These are phyloP conservation scores for Huiozyma naganishii DNA, from an alignment of 805 yeast genomes.

Conservation along the genomic window DNA sequence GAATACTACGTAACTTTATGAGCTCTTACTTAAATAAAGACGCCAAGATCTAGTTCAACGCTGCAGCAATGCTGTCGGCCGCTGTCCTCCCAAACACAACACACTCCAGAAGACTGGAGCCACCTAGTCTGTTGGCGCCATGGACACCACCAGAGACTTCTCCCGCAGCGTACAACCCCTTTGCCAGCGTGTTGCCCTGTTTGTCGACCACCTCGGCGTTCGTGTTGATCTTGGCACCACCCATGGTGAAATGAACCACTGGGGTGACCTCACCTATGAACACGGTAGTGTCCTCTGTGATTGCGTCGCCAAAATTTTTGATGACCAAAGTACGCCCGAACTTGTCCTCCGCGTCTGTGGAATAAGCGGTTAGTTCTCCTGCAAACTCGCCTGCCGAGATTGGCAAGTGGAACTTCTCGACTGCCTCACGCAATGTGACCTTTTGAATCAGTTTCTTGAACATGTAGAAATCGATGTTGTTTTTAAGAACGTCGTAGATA, in stretches of 20 bases:
- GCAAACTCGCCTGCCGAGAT: conserved; percentile 15
- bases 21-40: not conserved
- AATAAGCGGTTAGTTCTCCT: conserved; percentile 16
- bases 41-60: not conserved
- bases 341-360: conserved; percentile 21
- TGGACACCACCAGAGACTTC: conserved; percentile 63
- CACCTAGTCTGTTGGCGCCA: conserved; percentile 52
- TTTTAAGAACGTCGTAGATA: conserved; percentile 35
- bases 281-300: conserved; percentile 22
- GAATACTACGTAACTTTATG: not conserved
- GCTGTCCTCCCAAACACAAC: conserved; percentile 50
- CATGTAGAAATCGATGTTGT: conserved; percentile 43
- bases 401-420: conserved; percentile 17
- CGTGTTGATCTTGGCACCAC: conserved; percentile 50
- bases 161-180: conserved; percentile 51
- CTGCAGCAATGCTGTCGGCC: conserved; percentile 26
- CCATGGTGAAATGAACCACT: conserved; percentile 57
- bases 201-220: conserved; percentile 33
- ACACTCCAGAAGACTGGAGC: conserved; percentile 47
- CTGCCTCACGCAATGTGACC: conserved; percentile 23
- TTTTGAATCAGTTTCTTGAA: conserved; percentile 29
- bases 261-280: conserved; percentile 48
- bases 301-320: conserved; percentile 23
- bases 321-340: conserved; percentile 29
- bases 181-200: conserved; percentile 25